Evolutionary conservation across 2,329 filamentous ascomycete genomes (phyloP), one percentile per base, ranked within the genome.

Genomic region (Penicillium aurantiogriseum): DNA sequence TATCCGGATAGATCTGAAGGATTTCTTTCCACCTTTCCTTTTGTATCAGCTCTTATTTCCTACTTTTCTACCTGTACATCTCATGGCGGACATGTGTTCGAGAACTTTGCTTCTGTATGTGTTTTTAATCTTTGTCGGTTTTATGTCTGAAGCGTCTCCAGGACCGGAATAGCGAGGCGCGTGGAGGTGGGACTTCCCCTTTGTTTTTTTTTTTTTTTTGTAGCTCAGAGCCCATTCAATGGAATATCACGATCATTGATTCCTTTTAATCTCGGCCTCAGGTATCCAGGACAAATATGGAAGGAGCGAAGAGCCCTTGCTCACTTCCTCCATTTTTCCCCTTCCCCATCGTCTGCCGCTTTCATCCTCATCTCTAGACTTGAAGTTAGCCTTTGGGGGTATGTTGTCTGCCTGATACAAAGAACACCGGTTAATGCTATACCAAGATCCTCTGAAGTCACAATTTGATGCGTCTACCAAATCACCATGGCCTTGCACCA

Each of bases 11-110:
- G 47, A 53, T 46, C 35, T 58, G 23, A 38, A 33, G 36, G 40
- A 57, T 51, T 53, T 10, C 15, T 39, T n/a, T 50, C 9, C 33
- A 49, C 17, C 2, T 51, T 45, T 9, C 11, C 19, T 25, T 59
- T 52, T 40, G n/a, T 44, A 19, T 43, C 15, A 44, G 23, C 21
- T 52, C 17, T 25, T 27, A 36, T 39, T 43, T 44, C 45, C 29
- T 31, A 21, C 42, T 29, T 43, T 44, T 43, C 38, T 35, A n/a
- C 42, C 42, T 64, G 63, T 65, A 65, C 31, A 67, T 62, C 53
- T 59, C 58, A 62, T 57, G 59, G 54, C 44, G 55, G 48, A 62
- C 57, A 63, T 65, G 38, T 61, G 60, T 59, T 58, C 43, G 59
- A 58, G 54, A 42, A 50, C 11, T 52, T 57, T 60, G 33, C 31